These are phyloP conservation scores for Ricinus communis DNA, from an alignment of 345 rosid genomes.

Conservation along the genomic window DNA sequence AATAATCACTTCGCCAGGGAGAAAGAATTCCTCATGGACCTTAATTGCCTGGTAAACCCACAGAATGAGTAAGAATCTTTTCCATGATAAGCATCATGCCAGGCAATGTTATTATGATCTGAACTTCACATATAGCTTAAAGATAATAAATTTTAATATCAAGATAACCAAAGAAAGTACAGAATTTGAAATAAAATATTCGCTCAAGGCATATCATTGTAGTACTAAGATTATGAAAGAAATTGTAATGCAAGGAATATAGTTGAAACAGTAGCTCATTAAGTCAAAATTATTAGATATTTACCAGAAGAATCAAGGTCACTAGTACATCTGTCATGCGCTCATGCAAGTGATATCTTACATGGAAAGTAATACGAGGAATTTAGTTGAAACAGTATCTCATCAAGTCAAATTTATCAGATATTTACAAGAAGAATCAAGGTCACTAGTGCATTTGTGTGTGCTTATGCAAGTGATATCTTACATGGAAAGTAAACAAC, in stretches of 20 bases:
- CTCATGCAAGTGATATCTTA: too few species aligned
- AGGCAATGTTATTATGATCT: background rate
- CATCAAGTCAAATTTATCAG: background rate
- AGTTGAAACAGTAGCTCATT: background rate
- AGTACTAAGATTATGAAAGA: too few species aligned
- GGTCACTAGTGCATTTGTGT: background rate
- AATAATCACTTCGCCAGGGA: conserved; percentile 76
- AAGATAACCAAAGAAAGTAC: background rate
- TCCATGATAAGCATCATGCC: background rate
- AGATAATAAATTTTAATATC: background rate
- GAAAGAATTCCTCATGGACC: conserved; percentile 73
- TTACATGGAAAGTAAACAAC: too few species aligned
- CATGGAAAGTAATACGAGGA: too few species aligned
- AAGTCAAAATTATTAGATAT: too few species aligned
- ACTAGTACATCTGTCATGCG: too few species aligned
- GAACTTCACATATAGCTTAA: background rate
- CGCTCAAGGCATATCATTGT: too few species aligned
- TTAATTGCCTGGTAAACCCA: conserved; percentile 49
- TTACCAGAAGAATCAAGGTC: too few species aligned
- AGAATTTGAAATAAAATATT: too few species aligned
- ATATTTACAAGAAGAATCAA: background rate
- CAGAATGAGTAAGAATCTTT: background rate
- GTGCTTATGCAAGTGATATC: too few species aligned
- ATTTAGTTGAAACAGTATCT: too few species aligned
- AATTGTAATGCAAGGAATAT: background rate